Evolutionary conservation across 2,329 filamentous ascomycete species (phyloP).

Genomic region (Fusarium subtropicale): DNA sequence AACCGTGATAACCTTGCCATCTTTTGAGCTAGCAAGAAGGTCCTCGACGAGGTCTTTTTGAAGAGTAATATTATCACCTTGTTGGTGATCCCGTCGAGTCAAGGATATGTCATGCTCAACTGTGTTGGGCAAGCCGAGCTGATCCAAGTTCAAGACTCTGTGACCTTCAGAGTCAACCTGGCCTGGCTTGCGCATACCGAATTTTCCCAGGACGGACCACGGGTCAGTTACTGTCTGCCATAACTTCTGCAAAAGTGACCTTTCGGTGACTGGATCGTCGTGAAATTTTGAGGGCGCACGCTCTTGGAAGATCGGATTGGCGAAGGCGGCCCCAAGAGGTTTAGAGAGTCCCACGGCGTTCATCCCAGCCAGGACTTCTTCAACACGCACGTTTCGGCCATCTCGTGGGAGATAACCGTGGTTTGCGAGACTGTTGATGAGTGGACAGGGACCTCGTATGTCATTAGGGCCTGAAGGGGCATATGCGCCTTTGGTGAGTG

Average conservation of each 20-base stretch:
- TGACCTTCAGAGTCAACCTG: conserved; percentile 35
- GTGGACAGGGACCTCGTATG: conserved; percentile 41
- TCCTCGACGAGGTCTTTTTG: conserved; percentile 38
- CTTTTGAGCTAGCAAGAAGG: conserved; percentile 36
- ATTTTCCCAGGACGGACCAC: conserved; percentile 34
- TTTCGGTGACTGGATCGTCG: conserved; percentile 6
- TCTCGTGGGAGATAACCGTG: conserved; percentile 44
- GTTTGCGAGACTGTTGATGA: conserved; percentile 44
- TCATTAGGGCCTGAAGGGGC: conserved; percentile 34
- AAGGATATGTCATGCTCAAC: conserved; percentile 44
- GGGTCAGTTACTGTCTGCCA: conserved; percentile 26
- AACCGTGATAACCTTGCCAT: conserved; percentile 36
- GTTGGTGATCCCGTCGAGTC: conserved; percentile 39
- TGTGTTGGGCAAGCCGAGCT: conserved; percentile 33
- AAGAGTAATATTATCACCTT: conserved; percentile 34
- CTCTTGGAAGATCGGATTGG: conserved; percentile 42
- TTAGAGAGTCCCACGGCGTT: conserved; percentile 36
- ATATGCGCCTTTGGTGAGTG: conserved; percentile 36
- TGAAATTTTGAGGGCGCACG: conserved; percentile 18
- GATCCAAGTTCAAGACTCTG: conserved; percentile 38
- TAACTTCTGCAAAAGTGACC: conserved; percentile 18
- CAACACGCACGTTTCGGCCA: conserved; percentile 33
- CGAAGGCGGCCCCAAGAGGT: conserved; percentile 35
- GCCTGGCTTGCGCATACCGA: conserved; percentile 41
- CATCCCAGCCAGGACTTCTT: conserved; percentile 36